Evolutionary conservation across 805 yeast genomes (phyloP), one percentile per base, ranked within the genome.

Genomic region (Brettanomyces nanus): DNA sequence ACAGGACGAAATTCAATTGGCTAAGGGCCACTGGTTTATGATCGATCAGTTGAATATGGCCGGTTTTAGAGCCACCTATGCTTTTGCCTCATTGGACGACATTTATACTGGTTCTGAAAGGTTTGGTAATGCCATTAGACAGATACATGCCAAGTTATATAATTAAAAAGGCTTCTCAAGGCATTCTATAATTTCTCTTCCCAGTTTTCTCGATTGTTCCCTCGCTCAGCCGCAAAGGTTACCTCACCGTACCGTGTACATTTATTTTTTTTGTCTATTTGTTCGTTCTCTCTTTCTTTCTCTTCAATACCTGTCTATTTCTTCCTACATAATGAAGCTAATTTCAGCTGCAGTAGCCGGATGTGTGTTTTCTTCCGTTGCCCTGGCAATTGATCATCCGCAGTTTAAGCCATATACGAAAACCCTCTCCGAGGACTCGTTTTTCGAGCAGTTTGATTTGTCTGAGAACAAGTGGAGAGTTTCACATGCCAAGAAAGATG

Each of bases 371-470:
- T n/a, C n/a, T n/a, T 31, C 46, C 7, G 38, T 40, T 11, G 41
- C 41, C 13, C 31, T 43, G 29, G 37, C 42, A 6, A 46, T 51
- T 33, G 52, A 49, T 28, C 63, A 51, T 39, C 65, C 66, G 9
- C 48, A 49, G n/a, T 67, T 58, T 44, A 41, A 37, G 22, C 61
- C 72, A 4, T 66, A 65, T 36, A 62, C 66, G 32, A 51, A 60
- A 9, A 37, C 46, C 26, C 55, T 75, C 9, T 41, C 61, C 5
- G 35, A 53, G 1, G 67, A 66, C 14, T 65, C 84, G 2, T 73
- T 78, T 51, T 77, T 78, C 47, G 92, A 84, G 56, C 83, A 80
- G 48, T 84, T 84, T 46, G 60, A 56, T 39, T 63, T 58, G 33
- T 61, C 61, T 38, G 62, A 58, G 57, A 51, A 53, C 23, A 61